Evolutionary conservation across 495 filamentous ascomycete species (phyloP), one percentile per base, ranked within the genome.

Genomic region (Penicillium roqueforti): DNA sequence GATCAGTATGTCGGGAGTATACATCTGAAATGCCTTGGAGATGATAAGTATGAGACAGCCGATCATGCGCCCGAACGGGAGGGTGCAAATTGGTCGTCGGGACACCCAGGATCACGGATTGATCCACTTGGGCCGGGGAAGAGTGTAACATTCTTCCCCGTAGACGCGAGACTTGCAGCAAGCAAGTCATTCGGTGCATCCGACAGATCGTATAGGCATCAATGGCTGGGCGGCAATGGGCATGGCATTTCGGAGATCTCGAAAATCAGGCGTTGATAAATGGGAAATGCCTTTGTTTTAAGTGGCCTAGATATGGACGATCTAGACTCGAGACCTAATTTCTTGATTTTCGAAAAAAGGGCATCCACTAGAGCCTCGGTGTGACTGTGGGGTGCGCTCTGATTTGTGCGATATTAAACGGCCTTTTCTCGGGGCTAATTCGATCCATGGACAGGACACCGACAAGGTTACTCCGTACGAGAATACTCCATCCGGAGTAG

Each of bases 41-140:
- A 40, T 39, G 47, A 50, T 11, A 22, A 29, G 47, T 50, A 32
- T 40, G 28, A 36, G 13, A 4, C 8, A 39, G 7, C 49, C 49
- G 50, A 52, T 44, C 39, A 25, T 25, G n/a, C 11, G 38, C 37
- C 22, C 26, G 23, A 51, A 41, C 3, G 22, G 39, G 50, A 18
- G 20, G 11, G 4, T 45, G 19, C 9, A 40, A 46, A 36, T 38
- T 34, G 20, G 23, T 55, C 26, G 47, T 51, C 32, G 51, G 57
- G 51, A 52, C 47, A 37, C 28, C 50, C 58, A 48, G 31, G 50
- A 31, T 42, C 34, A 36, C 28, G 54, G 58, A 46, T 46, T 25
- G 36, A 36, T 39, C 54, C 58, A 57, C 54, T 54, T 57, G 18
- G 58, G 10, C 41, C 53, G 57, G 57, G 57, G 57, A 59, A 56